These are phyloP conservation scores for Colletotrichum filicis DNA, from an alignment of 2,329 filamentous ascomycete genomes.

Conservation along the genomic window DNA sequence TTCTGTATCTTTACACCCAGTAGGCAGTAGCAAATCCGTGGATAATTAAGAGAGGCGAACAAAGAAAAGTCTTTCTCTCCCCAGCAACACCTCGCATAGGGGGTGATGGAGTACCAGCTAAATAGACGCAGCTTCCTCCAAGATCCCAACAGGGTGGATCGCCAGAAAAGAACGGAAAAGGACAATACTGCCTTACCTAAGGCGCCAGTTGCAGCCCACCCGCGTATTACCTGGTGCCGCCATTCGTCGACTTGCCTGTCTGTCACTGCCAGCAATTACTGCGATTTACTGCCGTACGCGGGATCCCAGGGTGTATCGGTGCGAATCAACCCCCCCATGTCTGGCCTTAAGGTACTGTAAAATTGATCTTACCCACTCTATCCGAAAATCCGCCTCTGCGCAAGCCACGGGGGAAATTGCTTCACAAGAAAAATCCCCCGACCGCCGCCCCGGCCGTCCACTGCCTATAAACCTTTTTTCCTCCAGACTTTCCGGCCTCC, in stretches of 20 bases:
- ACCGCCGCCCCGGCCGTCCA: conserved; percentile 2
- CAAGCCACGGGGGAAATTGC: conserved; percentile 32
- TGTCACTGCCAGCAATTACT: neutral
- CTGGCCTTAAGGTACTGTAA: neutral
- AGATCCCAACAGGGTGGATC: conserved; percentile 8
- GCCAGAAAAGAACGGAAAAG: neutral
- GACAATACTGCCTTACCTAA: neutral
- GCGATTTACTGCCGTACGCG: neutral
- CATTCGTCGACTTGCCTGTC: neutral
- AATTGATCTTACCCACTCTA: conserved; percentile 27
- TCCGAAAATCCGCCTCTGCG: conserved; percentile 20
- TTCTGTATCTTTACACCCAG: neutral
- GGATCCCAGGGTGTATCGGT: neutral
- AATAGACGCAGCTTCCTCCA: neutral
- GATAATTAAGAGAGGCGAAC: neutral
- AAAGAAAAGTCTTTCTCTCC: neutral
- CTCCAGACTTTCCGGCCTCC: neutral
- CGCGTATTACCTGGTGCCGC: neutral
- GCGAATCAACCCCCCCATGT: conserved; percentile 8
- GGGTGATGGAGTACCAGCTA: neutral
- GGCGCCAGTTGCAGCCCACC: neutral
- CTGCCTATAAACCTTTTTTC: neutral
- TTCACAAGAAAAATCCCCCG: conserved; percentile 30
- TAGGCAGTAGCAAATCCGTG: neutral
- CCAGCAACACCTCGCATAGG: conserved; percentile 6